phyloP scores from a whole-genome alignment of 1,284 basidiomycete species.

The Trichosporon coremiiforme region DNA sequence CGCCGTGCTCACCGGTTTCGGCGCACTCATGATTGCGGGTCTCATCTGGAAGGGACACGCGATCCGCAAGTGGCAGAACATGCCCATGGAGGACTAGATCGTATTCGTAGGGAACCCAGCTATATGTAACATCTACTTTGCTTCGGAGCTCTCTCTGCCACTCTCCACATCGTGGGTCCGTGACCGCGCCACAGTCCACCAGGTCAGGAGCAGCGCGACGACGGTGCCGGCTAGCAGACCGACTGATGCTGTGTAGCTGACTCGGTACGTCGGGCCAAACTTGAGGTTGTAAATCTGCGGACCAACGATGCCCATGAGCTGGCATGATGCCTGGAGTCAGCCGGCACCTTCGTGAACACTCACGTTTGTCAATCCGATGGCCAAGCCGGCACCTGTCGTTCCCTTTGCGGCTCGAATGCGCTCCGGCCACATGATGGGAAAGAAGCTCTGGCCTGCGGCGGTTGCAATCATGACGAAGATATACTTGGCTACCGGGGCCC shows the following conservation, averaged over 20 bases:
- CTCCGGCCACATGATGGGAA: conserved; percentile 26
- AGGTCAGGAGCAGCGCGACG: neutral
- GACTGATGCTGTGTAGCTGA: conserved; percentile 18
- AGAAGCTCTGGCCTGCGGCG: conserved; percentile 22
- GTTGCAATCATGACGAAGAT: conserved; percentile 26
- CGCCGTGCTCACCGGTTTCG: conserved; percentile 37
- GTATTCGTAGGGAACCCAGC: neutral
- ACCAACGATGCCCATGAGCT: conserved; percentile 26
- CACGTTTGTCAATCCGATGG: conserved; percentile 24
- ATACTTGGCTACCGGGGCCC: conserved; percentile 17
- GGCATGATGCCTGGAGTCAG: conserved; percentile 10
- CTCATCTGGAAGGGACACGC: conserved; percentile 44
- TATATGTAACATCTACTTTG: neutral
- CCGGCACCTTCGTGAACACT: neutral
- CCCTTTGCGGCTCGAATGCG: conserved; percentile 24
- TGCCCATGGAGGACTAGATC: conserved; percentile 30
- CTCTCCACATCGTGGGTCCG: neutral
- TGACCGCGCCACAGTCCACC: conserved; percentile 18
- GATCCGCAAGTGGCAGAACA: conserved; percentile 37
- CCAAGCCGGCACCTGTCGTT: conserved; percentile 21
- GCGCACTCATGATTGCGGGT: conserved; percentile 29
- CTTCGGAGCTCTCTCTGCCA: neutral
- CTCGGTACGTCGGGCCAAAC: conserved; percentile 25
- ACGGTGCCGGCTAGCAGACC: conserved; percentile 14
- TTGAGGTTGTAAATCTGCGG: conserved; percentile 26